Conservation (phyloP, 2,329 filamentous ascomycete species). For the Aspergillus aculeatinus region DNA sequence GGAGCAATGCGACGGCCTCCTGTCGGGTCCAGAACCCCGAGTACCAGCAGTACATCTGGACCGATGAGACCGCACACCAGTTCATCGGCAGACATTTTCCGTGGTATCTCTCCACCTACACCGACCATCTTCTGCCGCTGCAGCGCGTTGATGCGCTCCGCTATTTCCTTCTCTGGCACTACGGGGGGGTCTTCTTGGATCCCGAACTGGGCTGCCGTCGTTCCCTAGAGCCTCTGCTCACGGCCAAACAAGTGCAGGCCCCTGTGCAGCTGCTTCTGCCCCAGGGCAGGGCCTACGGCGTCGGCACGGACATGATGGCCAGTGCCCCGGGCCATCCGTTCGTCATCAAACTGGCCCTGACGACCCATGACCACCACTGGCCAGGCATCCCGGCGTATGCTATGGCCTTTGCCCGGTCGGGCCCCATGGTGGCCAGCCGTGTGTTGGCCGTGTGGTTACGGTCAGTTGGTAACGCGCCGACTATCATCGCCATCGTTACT, state of each 20-base stretch:
- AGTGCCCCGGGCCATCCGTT: neutral
- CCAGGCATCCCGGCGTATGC: neutral
- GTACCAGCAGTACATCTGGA: slow-evolving; percentile 8
- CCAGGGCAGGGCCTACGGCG: neutral
- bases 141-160: slow-evolving; percentile 8
- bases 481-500: neutral
- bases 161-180: slow-evolving; percentile 6
- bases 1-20: neutral
- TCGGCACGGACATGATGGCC: neutral
- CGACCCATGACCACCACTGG: neutral
- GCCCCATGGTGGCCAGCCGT: neutral
- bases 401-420: neutral
- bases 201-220: neutral
- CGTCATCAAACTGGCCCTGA: slow-evolving; percentile 1
- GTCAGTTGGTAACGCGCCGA: neutral
- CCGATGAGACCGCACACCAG: neutral
- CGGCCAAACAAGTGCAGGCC: too few relatives aligned
- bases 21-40: neutral
- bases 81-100: neutral
- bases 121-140: neutral
- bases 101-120: neutral
- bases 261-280: neutral
- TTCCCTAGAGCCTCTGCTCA: neutral
- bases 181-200: slow-evolving; percentile 6
- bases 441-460: neutral